phyloP scores from a whole-genome alignment of 1,139 yeast species.

The Komagataea norvegica region DNA sequence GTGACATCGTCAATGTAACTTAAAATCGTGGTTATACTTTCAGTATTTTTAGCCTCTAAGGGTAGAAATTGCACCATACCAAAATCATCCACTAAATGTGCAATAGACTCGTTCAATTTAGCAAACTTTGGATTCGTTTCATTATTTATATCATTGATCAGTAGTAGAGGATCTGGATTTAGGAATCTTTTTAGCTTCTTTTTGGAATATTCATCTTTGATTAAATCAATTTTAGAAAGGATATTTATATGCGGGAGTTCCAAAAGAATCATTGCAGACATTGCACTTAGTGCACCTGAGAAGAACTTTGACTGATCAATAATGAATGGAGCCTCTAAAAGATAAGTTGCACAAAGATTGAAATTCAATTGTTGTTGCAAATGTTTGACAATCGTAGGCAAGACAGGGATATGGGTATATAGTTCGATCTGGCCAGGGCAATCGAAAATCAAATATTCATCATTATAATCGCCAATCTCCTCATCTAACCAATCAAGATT shows the following conservation, averaged over 20 bases:
- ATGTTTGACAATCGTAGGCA: constrained; percentile 85
- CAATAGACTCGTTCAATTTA: constrained; percentile 73
- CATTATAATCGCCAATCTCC: constrained; percentile 89
- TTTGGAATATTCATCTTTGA: constrained; percentile 68
- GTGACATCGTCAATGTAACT: constrained; percentile 95
- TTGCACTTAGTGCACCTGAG: constrained; percentile 92
- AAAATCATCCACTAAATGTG: constrained; percentile 88
- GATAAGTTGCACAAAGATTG: constrained; percentile 85
- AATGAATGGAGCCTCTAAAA: constrained; percentile 91
- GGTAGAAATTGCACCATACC: constrained; percentile 98
- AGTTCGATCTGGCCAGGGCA: constrained; percentile 98
- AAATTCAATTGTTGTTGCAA: constrained; percentile 74
- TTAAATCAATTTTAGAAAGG: constrained; percentile 78
- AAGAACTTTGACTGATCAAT: constrained; percentile 88
- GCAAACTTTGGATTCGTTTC: constrained; percentile 71
- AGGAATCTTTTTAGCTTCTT: constrained; percentile 77
- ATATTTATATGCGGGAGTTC: constrained; percentile 94
- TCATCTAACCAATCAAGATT: constrained; percentile 96
- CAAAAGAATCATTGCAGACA: constrained; percentile 94
- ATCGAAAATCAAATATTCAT: constrained; percentile 89
- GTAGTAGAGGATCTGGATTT: constrained; percentile 83
- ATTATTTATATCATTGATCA: constrained; percentile 47
- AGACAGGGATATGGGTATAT: constrained; percentile 89
- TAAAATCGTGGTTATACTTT: constrained; percentile 74
- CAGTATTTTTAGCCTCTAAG: constrained; percentile 75